Conservation (phyloP, 495 filamentous ascomycete species). For the Aspergillus funiculosus region DNA sequence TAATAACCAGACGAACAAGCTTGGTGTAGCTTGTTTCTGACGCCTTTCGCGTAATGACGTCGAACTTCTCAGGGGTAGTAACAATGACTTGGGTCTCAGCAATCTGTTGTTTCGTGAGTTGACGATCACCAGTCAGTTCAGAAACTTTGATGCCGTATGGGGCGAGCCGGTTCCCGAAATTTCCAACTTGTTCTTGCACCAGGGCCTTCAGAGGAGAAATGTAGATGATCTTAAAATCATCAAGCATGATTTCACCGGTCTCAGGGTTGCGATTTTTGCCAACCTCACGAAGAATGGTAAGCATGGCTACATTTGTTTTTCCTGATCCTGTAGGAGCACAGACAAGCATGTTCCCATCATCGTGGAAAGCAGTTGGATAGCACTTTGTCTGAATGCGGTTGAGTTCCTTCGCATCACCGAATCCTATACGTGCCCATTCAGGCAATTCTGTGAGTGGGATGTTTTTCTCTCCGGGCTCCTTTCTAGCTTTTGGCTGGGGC, state of each 20-base stretch:
- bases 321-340: constrained; percentile 96
- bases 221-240: constrained; percentile 96
- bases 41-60: constrained; percentile 97
- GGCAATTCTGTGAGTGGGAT: constrained; percentile 83
- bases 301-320: constrained; percentile 99
- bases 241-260: constrained; percentile 84
- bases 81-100: constrained; percentile 97
- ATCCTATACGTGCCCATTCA: constrained; percentile 83
- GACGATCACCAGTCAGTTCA: constrained; percentile 93
- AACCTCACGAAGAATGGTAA: constrained; percentile 91
- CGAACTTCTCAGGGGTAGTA: constrained; percentile 98
- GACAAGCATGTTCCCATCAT: constrained; percentile 95
- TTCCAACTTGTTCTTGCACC: constrained; percentile 95
- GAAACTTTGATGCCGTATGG: constrained; percentile 88
- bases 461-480: constrained; percentile 69
- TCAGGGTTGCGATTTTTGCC: constrained; percentile 85
- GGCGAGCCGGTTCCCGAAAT: constrained; percentile 86
- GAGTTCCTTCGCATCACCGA: constrained; percentile 71
- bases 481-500: constrained; percentile 77
- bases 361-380: constrained; percentile 82
- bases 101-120: constrained; percentile 98
- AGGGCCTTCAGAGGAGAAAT: constrained; percentile 92
- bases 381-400: constrained; percentile 96
- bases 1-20: constrained; percentile 87
- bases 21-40: constrained; percentile 97